Percentiles rank a stretch among this genome's conserved stretches.
Evolutionary conservation across 2,329 filamentous ascomycete genomes (phyloP).

Genomic region (Lachnellula hyalina): DNA sequence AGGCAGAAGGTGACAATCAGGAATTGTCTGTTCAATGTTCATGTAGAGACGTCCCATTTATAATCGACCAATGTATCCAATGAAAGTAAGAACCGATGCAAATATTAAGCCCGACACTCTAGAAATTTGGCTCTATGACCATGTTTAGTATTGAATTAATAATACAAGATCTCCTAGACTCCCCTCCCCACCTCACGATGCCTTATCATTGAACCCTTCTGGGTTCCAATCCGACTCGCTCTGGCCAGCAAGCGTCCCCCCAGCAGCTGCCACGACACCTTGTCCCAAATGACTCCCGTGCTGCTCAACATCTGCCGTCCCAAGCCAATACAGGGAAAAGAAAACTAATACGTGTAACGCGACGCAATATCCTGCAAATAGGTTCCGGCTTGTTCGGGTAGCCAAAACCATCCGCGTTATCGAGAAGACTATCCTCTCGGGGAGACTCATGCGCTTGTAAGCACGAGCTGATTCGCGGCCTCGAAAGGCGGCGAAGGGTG

Average conservation of each 20-base stretch:
- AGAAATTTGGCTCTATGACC: background rate
- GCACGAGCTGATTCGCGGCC: conserved; percentile 89
- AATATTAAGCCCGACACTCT: background rate
- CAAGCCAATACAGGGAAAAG: conserved; percentile 78
- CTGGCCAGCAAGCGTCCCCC: conserved; percentile 34
- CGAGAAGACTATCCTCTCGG: conserved; percentile 85
- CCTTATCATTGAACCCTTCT: conserved; percentile 36
- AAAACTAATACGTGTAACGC: conserved; percentile 86
- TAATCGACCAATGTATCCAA: background rate
- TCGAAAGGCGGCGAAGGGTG: conserved; percentile 90
- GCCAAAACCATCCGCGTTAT: conserved; percentile 87
- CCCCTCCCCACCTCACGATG: conserved; percentile 14
- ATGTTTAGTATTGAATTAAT: conserved; percentile 4
- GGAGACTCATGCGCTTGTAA: conserved; percentile 87
- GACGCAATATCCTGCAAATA: conserved; percentile 90
- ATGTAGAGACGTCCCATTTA: background rate
- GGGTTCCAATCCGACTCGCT: conserved; percentile 50
- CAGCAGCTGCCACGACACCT: conserved; percentile 39
- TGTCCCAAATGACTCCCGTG: conserved; percentile 28
- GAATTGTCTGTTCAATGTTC: background rate
- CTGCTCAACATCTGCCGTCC: conserved; percentile 59
- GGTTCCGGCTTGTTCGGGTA: conserved; percentile 81
- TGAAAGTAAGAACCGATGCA: background rate
- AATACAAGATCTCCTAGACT: conserved; percentile 17
- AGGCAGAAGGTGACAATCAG: background rate